Evolutionary conservation across 83 land plant genomes (phyloP).

Genomic region (Thuja plicata): DNA sequence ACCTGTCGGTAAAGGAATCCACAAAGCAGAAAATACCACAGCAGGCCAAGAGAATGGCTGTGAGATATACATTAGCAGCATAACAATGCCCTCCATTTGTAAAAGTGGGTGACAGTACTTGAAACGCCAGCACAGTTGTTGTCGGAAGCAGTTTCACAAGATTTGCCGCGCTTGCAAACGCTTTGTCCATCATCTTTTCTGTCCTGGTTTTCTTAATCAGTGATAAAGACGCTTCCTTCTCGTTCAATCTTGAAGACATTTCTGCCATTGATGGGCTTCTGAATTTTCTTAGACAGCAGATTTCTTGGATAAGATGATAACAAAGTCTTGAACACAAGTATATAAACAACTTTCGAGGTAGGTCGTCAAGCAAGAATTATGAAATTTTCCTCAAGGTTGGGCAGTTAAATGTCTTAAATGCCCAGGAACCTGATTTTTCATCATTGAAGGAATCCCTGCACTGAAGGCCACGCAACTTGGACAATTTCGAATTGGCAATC

Average conservation of each 20-base stretch:
- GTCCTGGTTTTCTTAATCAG: not conserved
- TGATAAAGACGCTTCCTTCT: not conserved
- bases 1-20: conserved; percentile 51
- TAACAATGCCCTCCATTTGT: conserved; percentile 41
- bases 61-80: conserved; percentile 13
- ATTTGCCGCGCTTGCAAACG: conserved; percentile 40
- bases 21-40: conserved; percentile 40
- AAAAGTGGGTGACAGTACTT: conserved; percentile 37
- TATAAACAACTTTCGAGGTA: too few species aligned
- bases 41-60: conserved; percentile 31
- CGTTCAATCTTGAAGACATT: not conserved
- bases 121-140: conserved; percentile 53
- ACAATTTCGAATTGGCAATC: too few species aligned
- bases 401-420: too few species aligned
- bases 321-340: too few species aligned
- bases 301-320: too few species aligned
- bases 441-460: too few species aligned
- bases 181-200: conserved; percentile 23
- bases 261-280: not conserved
- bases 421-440: too few species aligned
- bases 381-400: too few species aligned
- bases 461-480: too few species aligned
- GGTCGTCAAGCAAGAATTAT: too few species aligned
- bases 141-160: conserved; percentile 60
- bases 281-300: too few species aligned